phyloP scores from a whole-genome alignment of 1,284 basidiomycete genomes.

The Melampsora larici-populina region DNA sequence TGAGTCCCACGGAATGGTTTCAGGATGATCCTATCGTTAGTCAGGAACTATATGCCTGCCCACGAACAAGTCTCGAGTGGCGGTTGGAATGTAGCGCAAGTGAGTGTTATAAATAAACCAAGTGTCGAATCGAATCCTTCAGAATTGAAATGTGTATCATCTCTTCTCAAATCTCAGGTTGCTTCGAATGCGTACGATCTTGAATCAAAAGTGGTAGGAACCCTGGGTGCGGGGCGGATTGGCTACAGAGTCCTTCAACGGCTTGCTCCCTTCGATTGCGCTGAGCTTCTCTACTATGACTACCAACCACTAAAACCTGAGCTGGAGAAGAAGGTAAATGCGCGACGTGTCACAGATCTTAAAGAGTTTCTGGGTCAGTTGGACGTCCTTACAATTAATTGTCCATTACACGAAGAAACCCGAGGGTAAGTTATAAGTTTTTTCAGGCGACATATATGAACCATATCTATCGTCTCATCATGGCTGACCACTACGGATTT shows the following conservation, averaged over 20 bases:
- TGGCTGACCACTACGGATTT: not conserved
- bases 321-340: conserved; percentile 68
- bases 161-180: conserved; percentile 49
- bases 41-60: conserved; percentile 78
- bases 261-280: conserved; percentile 79
- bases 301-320: conserved; percentile 75
- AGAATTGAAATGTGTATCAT: too few species aligned
- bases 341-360: conserved; percentile 73
- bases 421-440: conserved; percentile 66
- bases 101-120: conserved; percentile 58
- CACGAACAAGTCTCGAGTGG: conserved; percentile 79
- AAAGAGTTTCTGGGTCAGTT: conserved; percentile 75
- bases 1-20: not conserved
- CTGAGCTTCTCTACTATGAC: conserved; percentile 90
- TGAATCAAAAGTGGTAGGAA: conserved; percentile 85
- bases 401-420: conserved; percentile 84
- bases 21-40: conserved; percentile 76
- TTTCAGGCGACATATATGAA: conserved; percentile 1
- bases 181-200: conserved; percentile 66
- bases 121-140: not conserved
- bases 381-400: conserved; percentile 83
- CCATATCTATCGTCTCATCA: not conserved
- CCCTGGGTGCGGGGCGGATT: conserved; percentile 80
- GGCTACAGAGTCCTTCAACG: conserved; percentile 84
- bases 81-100: conserved; percentile 77